Conservation (phyloP, 2,329 filamentous ascomycete species). For the Pseudogymnoascus verrucosus region DNA sequence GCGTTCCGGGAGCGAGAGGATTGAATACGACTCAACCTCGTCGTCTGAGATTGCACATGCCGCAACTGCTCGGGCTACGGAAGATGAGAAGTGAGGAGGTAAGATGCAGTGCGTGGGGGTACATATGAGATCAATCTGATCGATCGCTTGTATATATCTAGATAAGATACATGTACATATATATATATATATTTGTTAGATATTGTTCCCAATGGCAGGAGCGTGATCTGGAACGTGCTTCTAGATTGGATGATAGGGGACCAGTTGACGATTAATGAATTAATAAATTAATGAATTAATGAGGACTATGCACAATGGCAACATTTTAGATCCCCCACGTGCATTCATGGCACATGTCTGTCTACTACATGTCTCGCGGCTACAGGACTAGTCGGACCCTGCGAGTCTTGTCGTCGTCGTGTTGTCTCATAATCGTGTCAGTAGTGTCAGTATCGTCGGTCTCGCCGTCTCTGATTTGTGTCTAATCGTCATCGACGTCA, state of each 20-base stretch:
- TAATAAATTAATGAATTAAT: neutral
- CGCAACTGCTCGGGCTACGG: neutral
- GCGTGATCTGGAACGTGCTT: neutral
- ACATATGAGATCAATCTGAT: neutral
- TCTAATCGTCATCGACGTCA: conserved; percentile 8
- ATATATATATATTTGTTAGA: neutral
- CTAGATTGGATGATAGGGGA: neutral
- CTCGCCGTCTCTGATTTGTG: neutral
- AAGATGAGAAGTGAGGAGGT: neutral
- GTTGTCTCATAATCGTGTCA: neutral
- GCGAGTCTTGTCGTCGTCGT: neutral
- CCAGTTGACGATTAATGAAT: neutral
- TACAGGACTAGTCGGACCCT: neutral
- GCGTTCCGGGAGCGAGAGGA: neutral
- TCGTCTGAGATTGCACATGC: neutral
- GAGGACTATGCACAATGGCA: neutral
- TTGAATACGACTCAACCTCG: neutral
- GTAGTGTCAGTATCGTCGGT: neutral
- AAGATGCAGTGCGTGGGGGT: neutral
- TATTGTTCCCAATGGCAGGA: neutral
- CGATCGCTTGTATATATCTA: neutral
- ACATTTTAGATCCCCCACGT: neutral
- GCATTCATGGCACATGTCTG: neutral
- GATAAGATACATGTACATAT: conserved; percentile 3
- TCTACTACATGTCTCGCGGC: neutral